Conservation (phyloP, 371 early-diverging fungal species). For the Dinochytrium kinnereticum region DNA sequence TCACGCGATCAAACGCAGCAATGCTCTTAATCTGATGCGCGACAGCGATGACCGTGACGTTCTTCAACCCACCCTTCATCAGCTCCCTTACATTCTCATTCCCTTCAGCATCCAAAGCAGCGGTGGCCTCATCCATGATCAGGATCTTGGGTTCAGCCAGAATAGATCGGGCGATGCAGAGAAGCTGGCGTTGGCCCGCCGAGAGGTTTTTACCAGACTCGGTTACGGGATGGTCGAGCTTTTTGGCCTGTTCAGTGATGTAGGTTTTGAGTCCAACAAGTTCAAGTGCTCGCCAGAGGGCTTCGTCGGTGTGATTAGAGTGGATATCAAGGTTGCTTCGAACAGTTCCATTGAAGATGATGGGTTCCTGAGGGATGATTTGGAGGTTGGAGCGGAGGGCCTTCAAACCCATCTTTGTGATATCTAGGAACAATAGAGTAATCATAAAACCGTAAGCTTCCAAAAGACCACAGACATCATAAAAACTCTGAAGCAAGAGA, state of each 20-base stretch:
- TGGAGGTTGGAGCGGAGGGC: slow-evolving; percentile 53
- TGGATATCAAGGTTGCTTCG: slow-evolving; percentile 78
- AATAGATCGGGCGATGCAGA: slow-evolving; percentile 63
- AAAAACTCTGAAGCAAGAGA: not conserved
- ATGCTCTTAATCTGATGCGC: slow-evolving; percentile 67
- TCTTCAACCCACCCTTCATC: not conserved
- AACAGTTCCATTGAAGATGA: slow-evolving; percentile 28
- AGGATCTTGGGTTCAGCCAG: slow-evolving; percentile 50
- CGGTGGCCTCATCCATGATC: slow-evolving; percentile 57
- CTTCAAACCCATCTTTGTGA: slow-evolving; percentile 67
- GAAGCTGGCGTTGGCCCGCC: slow-evolving; percentile 77
- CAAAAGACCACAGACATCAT: too few relatives aligned
- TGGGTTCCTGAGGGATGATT: slow-evolving; percentile 35
- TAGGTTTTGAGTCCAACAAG: slow-evolving; percentile 30
- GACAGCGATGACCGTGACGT: slow-evolving; percentile 11
- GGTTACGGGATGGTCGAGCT: not conserved
- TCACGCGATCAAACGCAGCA: slow-evolving; percentile 78
- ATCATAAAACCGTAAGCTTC: too few relatives aligned
- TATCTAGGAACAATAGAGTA: slow-evolving; percentile 57
- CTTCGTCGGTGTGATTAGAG: slow-evolving; percentile 67
- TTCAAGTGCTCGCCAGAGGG: slow-evolving; percentile 80
- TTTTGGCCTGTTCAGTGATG: slow-evolving; percentile 12
- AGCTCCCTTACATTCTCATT: not conserved
- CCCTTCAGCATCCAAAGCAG: slow-evolving; percentile 3
- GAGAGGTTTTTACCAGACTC: slow-evolving; percentile 74